Base-by-base conservation (phyloP, 176 grass and related monocot species). In the Zoysia japonica region DNA sequence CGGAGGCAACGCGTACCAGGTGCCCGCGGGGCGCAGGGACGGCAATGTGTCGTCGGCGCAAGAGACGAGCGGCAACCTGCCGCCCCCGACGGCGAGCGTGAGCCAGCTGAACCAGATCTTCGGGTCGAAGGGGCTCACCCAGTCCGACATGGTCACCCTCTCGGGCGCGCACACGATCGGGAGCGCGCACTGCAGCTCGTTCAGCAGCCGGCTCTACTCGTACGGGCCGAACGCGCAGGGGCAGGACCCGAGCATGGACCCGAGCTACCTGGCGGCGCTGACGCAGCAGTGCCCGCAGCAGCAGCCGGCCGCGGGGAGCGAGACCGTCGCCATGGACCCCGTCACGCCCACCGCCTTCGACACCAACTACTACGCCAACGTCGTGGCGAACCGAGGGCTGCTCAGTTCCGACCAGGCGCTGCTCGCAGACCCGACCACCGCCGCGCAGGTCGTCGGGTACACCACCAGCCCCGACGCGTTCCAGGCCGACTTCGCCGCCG, bases 81-180 rank as follows among this genome's bases (percentile, higher is more conserved):
- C 93, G 2, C 83, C 93, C 0, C 71, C 93, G 3, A 84, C 77
- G 2, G 72, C 85, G 3, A 67, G 83, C 57, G 80, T 87, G 45
- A 71, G 65, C 15, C 83, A 56, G 57, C 88, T 97, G 15, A 87
- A 53, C 53, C 88, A 88, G 59, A 87, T 88, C 7, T 97, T 97
- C 79, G 78, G 81, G 5, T 45, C 54, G 86, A 97, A 91, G 83
- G 86, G 84, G 0, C 84, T 97, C 2, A 75, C 11, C 17, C 71
- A 91, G 83, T 4, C 70, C 0, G 75, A 97, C 1, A 93, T 93
- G 93, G 86, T 97, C 20, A 41, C 86, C 3, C 88, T 97, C 19
- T 97, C 93, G 7, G 96, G 96, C 0, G 96, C 92, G 64, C 96
- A 98, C 85, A 92, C 96, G 13, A 76, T 98, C 13, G 96, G 96